Conservation (phyloP, 495 filamentous ascomycete genomes). For the Podospora bellae-mahoneyi region DNA sequence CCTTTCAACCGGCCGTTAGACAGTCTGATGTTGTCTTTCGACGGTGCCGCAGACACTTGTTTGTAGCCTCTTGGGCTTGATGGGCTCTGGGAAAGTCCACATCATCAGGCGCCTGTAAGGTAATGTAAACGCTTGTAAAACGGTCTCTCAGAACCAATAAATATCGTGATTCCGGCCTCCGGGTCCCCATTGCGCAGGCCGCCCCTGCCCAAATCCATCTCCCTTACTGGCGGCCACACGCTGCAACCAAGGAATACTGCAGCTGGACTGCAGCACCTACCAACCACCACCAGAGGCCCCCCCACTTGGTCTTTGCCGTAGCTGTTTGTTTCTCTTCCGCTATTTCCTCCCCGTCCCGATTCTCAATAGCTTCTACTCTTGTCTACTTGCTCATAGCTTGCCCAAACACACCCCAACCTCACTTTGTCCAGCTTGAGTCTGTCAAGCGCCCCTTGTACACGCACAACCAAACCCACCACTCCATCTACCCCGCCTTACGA, state of each 20-base stretch:
- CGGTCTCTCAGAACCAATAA: background rate
- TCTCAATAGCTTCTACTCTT: background rate
- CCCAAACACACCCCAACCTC: background rate
- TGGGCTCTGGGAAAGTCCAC: background rate
- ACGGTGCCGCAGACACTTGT: background rate
- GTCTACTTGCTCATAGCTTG: background rate
- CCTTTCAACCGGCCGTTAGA: background rate
- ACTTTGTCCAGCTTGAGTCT: background rate
- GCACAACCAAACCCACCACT: background rate
- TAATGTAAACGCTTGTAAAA: background rate
- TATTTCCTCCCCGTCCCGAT: background rate
- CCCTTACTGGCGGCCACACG: background rate
- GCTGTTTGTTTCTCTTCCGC: background rate
- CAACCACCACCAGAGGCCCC: background rate
- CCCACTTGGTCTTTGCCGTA: background rate
- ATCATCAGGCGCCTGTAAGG: background rate
- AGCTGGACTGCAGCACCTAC: background rate
- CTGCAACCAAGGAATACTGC: background rate
- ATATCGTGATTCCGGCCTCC: background rate
- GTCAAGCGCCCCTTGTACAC: background rate
- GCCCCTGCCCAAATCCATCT: background rate
- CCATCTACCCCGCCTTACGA: background rate
- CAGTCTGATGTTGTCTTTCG: background rate
- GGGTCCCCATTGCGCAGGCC: background rate
- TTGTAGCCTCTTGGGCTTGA: background rate